Base-by-base conservation (phyloP, 768 basidiomycete genomes). In the Lanmaoa rubissima region DNA sequence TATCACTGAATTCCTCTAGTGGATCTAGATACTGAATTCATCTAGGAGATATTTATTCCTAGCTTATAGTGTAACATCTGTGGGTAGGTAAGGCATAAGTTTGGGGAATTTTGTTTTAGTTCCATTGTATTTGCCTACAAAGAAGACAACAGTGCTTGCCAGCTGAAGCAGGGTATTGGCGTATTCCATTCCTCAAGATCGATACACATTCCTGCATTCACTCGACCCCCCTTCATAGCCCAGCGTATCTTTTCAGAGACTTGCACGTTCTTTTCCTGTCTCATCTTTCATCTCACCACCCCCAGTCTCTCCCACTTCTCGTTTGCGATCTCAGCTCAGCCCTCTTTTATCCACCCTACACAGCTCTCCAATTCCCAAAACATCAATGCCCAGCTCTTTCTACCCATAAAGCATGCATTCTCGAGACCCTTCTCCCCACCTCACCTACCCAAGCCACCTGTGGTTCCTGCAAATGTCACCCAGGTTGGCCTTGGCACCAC, bases 401-500 rank as follows among this genome's bases (percentile, higher is more conserved):
- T 84, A 32, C 78, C 82, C 4, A 78, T 79, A 6, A 80, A 79
- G 28, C 73, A 78, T 61, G 76, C 82, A 1, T 74, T 91, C 40
- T 77, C 79, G 14, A 57, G 70, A 17, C 82, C 77, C 2, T 69
- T 79, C 26, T 70, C 73, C 26, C 69, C 74, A 1, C 80, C 77
- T 16, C 83, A 78, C 63, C 73, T 92, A 12, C 89, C 89, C 11
- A 80, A 79, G n/a, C 78, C 80, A 1, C 78, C 79, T 21, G 42
- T 39, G 2, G 76, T 82, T 16, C 82, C 83, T 9, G 71, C 81
- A 19, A 73, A 73, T 47, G 71, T 88, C 31, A 70, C 81, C 0
- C 86, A 90, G 58, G 81, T 94, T 21, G 92, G 92, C 5, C 76
- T 94, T 3, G 88, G 89, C 38, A 80, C 82, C 0, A 88, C 86